Base-by-base conservation (phyloP, 768 basidiomycete genomes). In the Cyclocybe cylindracea region DNA sequence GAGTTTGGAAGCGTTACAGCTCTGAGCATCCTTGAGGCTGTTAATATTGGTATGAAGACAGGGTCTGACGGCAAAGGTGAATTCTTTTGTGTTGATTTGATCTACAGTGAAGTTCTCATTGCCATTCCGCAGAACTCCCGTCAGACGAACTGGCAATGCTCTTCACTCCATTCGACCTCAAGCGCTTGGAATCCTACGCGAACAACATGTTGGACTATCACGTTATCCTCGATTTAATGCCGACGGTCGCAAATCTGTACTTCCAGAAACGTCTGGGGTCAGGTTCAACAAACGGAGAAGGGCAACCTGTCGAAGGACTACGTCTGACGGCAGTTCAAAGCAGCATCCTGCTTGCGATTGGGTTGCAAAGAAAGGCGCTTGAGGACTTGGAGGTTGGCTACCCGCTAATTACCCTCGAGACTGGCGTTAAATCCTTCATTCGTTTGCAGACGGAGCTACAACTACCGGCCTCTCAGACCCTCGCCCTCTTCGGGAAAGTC, bases 121-220 rank as follows among this genome's bases (percentile, higher is more conserved):
- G 24, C 24, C 24, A 5, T 24, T 24, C 24, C 46, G 11, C 53
- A 74, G 76, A 64, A 32, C 59, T 77, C n/a, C 61, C 61, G 19
- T 61, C 76, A 7, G 57, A 60, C 19, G 67, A 78, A 41, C 68
- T 91, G 65, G 73, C 82, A 1, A 73, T 86, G 42, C 66, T 89
- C 6, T 66, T 95, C 50, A 87, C 92, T 0, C 93, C 97, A 0
- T 98, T 96, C 66, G 97, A 98, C 68, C 78, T 98, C 60, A 98
- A 98, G 68, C 87, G 97, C 1, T 79, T 99, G 10, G 90, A 95
- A 60, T 91, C 96, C 5, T 99, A 99, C 58, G 89, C 94, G 1
- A 94, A 97, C 67, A 94, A 94, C 65, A 87, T 89, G 84, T 79
- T 98, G 38, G 97, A 98, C 69, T 98, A 96, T 62, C 97, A 98